Conservation (phyloP, 139 green algal species). For the Chlamydomonas applanata region DNA sequence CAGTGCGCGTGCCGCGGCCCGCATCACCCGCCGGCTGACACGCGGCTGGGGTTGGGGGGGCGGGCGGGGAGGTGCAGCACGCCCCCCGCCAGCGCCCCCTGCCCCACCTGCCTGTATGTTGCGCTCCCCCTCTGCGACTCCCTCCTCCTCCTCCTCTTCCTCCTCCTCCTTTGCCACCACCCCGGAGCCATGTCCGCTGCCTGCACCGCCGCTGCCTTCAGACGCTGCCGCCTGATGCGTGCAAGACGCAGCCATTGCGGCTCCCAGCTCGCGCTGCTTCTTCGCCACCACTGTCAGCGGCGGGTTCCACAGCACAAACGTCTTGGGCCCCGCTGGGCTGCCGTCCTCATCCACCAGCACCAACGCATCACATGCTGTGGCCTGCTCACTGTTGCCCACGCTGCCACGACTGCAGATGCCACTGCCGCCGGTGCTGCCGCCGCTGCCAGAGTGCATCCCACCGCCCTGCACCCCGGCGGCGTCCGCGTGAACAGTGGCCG, state of each 20-base stretch:
- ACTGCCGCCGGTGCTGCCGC: too few species aligned
- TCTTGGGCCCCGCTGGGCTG: slow-evolving; percentile 74
- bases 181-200: neutral
- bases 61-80: too few species aligned
- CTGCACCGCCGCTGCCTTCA: neutral
- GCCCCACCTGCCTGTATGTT: neutral
- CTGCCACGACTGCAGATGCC: too few species aligned
- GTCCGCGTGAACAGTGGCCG: too few species aligned
- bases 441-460: too few species aligned
- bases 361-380: neutral
- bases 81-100: neutral
- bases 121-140: neutral
- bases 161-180: neutral
- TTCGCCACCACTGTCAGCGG: slow-evolving; percentile 49
- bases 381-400: too few species aligned
- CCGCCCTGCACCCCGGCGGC: too few species aligned
- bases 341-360: slow-evolving; percentile 71
- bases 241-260: neutral
- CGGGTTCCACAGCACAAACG: slow-evolving; percentile 95
- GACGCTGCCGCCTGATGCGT: neutral
- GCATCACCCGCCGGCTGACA: too few species aligned
- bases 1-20: neutral
- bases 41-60: too few species aligned
- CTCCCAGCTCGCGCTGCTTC: neutral
- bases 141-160: neutral